A percentile compares a stretch with the other conserved stretches of the same genome.
Conservation (phyloP, 768 basidiomycete genomes). For the Russula olivacea region DNA sequence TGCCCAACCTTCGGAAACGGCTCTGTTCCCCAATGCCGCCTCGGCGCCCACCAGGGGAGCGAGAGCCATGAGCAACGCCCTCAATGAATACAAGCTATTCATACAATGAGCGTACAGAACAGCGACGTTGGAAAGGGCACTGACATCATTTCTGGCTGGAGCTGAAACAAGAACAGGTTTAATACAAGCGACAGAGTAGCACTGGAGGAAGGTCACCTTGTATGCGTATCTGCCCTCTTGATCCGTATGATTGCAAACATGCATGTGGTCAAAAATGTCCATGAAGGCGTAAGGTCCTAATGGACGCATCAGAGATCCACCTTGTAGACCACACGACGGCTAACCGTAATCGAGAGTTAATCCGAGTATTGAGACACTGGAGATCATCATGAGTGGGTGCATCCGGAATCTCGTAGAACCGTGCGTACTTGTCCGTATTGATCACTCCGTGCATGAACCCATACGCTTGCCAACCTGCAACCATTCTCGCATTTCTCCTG, state of each 20-base stretch:
- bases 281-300: conserved; percentile 89
- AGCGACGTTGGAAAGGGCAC: conserved; percentile 25
- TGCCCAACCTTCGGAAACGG: conserved; percentile 60
- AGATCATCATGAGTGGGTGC: conserved; percentile 15
- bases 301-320: conserved; percentile 5
- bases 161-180: conserved; percentile 33
- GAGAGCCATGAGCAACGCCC: conserved; percentile 68
- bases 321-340: conserved; percentile 13
- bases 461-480: conserved; percentile 92
- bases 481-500: conserved; percentile 83
- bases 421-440: conserved; percentile 88
- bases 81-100: conserved; percentile 67
- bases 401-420: not conserved
- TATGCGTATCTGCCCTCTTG: conserved; percentile 74
- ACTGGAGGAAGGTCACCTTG: conserved; percentile 33
- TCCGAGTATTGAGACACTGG: conserved; percentile 66
- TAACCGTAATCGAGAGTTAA: conserved; percentile 72
- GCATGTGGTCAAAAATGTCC: conserved; percentile 81
- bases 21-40: conserved; percentile 43
- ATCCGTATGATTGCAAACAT: conserved; percentile 91
- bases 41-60: conserved; percentile 87
- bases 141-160: conserved; percentile 77
- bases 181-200: conserved; percentile 11
- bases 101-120: conserved; percentile 9
- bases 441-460: conserved; percentile 97